Evolutionary conservation across 257 asterid genomes (phyloP).

Genomic region (Penstemon barbatus): DNA sequence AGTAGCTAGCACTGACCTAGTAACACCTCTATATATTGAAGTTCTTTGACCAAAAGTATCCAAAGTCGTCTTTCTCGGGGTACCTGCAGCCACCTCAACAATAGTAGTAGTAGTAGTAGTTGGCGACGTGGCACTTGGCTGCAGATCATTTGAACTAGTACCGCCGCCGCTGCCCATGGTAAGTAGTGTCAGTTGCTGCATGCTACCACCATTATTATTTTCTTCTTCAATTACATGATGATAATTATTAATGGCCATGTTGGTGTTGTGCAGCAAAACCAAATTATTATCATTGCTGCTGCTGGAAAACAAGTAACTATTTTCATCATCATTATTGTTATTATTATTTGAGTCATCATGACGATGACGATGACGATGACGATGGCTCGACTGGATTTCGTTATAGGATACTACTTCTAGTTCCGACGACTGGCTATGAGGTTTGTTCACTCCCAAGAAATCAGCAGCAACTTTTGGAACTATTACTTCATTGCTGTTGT

Average conservation of each 20-base stretch:
- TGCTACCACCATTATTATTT: constrained; percentile 47
- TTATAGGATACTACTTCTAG: constrained; percentile 40
- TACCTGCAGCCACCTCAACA: constrained; percentile 40
- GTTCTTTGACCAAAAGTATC: constrained; percentile 98
- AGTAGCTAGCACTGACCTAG: constrained; percentile 44
- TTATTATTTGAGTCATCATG: constrained; percentile 31
- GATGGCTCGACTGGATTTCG: constrained; percentile 45
- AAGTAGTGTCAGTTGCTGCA: constrained; percentile 73
- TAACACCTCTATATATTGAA: constrained; percentile 90
- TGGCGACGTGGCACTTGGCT: constrained; percentile 30
- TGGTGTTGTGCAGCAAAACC: constrained; percentile 36
- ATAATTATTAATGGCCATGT: constrained; percentile 1
- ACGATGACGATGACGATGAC: no score
- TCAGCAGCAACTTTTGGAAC: constrained; percentile 80
- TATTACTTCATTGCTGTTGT: constrained; percentile 43
- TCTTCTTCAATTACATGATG: constrained; percentile 31
- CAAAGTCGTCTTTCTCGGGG: constrained; percentile 57
- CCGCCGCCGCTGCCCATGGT: constrained; percentile 73
- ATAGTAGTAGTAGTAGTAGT: constrained; percentile 31
- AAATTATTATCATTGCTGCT: no score
- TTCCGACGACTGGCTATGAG: constrained; percentile 44
- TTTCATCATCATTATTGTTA: no score
- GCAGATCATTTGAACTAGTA: constrained; percentile 18
- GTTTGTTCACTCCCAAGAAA: constrained; percentile 65
- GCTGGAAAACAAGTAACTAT: constrained; percentile 40